Base-by-base conservation (phyloP, 2,329 filamentous ascomycete genomes). In the Xylaria sp. region DNA sequence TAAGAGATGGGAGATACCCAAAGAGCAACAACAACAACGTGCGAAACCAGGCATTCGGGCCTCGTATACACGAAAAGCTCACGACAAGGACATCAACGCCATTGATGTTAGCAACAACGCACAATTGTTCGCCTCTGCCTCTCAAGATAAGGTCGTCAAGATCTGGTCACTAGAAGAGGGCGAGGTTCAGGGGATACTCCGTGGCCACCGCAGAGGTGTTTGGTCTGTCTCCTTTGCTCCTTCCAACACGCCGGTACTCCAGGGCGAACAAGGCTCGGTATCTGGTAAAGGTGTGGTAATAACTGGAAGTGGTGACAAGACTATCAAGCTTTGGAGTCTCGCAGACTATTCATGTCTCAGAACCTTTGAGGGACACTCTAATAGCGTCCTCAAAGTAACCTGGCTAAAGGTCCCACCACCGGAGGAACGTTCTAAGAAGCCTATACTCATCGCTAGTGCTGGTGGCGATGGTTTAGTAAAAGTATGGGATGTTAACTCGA, bases 1-100 rank as follows among this genome's bases (percentile, higher is more conserved):
- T 73, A 99, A 99, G 82, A 90, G 92, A 72, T 97, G 96, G 93
- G 92, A 97, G 68, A 89, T 95, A 25, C 87, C 89, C 1, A 86
- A 87, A 44, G 77, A 55, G 27, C 45, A 81, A 38, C 81, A 83
- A 58, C 81, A 83, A 57, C 78, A 81, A 64, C 72, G 74, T 20
- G 79, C 81, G 53, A 87, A 86, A 67, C 85, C 86, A 64, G 84
- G 86, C 10, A 81, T 89, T 10, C 83, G 89, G 72, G 93, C 93
- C 45, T 81, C 90, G 4, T 99, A 92, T 78, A 98, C 96, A 0
- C 88, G 96, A 63, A 97, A 97, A 79, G 96, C 96, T 0, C 96
- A 99, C 79, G 96, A 99, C 76, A 99, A 99, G 78, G 96, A 99
- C 72, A 99, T 99, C 80, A 99, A 99, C 74, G 94, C 96, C 2